Conservation (phyloP, 2,329 filamentous ascomycete species). For the Celoporthe dispersa region DNA sequence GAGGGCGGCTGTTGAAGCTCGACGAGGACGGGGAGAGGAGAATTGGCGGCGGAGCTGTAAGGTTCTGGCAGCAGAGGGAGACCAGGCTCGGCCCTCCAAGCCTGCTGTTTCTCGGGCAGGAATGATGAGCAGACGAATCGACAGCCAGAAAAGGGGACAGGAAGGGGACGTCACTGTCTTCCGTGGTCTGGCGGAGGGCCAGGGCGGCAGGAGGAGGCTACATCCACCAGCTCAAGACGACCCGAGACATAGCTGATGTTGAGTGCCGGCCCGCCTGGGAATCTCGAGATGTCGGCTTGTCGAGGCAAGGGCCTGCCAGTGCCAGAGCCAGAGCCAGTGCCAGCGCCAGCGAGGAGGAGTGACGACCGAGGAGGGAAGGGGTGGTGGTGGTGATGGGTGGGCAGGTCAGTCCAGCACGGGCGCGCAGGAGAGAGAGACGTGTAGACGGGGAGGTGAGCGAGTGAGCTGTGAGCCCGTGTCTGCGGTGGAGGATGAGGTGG, state of each 20-base stretch:
- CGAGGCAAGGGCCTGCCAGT: conserved; percentile 5
- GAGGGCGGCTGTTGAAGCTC: not conserved
- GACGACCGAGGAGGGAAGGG: not conserved
- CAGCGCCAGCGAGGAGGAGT: conserved; percentile 5
- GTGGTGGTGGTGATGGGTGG: not conserved
- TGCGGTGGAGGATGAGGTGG: not conserved
- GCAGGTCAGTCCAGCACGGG: conserved; percentile 1
- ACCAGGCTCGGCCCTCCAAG: not conserved
- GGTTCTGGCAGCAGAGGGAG: conserved; percentile 1
- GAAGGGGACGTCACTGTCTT: not conserved
- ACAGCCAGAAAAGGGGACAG: conserved; percentile 21
- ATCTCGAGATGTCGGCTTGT: conserved; percentile 13
- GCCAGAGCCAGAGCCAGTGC: not conserved
- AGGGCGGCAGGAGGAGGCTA: conserved; percentile 23
- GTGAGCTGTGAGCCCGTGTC: not conserved
- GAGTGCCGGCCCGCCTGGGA: conserved; percentile 21
- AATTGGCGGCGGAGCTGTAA: conserved; percentile 5
- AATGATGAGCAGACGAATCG: conserved; percentile 7
- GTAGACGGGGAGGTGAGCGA: not conserved
- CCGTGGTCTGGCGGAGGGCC: conserved; percentile 27
- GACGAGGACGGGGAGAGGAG: not conserved
- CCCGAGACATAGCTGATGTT: conserved; percentile 31
- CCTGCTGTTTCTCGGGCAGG: not conserved
- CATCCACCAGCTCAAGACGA: conserved; percentile 26
- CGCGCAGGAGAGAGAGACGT: not conserved